These are phyloP conservation scores for Fonsecaea nubica DNA, from an alignment of 2,329 filamentous ascomycete species.

Conservation along the genomic window DNA sequence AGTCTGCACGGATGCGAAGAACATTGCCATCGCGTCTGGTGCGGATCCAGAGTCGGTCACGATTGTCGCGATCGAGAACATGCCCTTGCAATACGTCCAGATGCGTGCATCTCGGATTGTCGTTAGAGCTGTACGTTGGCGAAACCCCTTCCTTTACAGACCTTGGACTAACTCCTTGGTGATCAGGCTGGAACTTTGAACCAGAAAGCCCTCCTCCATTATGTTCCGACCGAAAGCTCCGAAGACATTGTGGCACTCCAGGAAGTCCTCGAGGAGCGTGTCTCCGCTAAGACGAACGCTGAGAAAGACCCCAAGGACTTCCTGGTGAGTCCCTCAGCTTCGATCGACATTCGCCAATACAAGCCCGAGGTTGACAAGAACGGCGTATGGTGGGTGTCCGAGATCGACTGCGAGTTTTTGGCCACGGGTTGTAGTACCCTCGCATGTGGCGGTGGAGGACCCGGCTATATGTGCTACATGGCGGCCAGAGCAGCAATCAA, in stretches of 20 bases:
- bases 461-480: slow-evolving; percentile 47
- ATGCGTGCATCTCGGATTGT: slow-evolving; percentile 46
- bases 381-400: slow-evolving; percentile 53
- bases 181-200: slow-evolving; percentile 15
- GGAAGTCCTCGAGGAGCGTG: slow-evolving; percentile 48
- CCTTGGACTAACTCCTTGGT: neutral
- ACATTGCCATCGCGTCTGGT: slow-evolving; percentile 31
- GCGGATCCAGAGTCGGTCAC: slow-evolving; percentile 37
- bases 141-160: neutral
- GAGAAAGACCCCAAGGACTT: slow-evolving; percentile 26
- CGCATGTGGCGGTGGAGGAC: slow-evolving; percentile 57
- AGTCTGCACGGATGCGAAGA: slow-evolving; percentile 36
- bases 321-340: slow-evolving; percentile 37
- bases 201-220: slow-evolving; percentile 15
- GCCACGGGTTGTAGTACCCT: slow-evolving; percentile 57
- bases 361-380: slow-evolving; percentile 43
- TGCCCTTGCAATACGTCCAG: slow-evolving; percentile 44
- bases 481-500: slow-evolving; percentile 20
- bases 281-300: slow-evolving; percentile 14
- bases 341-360: slow-evolving; percentile 44
- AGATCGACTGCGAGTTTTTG: slow-evolving; percentile 55
- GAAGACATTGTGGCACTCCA: slow-evolving; percentile 49
- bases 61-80: slow-evolving; percentile 47
- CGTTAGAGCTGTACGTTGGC: slow-evolving; percentile 45
- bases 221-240: slow-evolving; percentile 40